These are phyloP conservation scores for Colletotrichum cereale DNA, from an alignment of 2,329 filamentous ascomycete genomes.

Conservation along the genomic window DNA sequence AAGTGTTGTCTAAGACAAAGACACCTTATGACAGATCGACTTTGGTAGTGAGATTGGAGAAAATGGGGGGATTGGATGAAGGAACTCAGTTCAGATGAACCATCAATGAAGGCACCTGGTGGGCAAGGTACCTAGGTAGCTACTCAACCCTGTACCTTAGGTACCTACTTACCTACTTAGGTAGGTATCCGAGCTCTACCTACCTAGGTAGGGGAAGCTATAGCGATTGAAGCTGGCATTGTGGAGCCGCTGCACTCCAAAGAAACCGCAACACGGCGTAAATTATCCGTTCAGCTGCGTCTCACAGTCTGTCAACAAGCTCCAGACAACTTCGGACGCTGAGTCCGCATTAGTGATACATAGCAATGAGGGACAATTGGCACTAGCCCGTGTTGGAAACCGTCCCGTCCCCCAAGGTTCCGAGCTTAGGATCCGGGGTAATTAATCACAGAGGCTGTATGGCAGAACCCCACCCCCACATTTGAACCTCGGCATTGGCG, in stretches of 20 bases:
- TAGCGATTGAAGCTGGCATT: background rate
- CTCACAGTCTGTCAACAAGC: background rate
- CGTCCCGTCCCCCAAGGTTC: conserved; percentile 12
- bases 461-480: conserved; percentile 38
- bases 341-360: conserved; percentile 14
- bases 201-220: background rate
- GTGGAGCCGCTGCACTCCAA: background rate
- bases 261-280: background rate
- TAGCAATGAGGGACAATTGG: background rate
- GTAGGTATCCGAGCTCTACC: too few species aligned
- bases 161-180: background rate
- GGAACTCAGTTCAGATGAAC: background rate
- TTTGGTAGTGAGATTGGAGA: background rate
- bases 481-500: conserved; percentile 41
- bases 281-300: background rate
- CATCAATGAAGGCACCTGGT: background rate
- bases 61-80: background rate
- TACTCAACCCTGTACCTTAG: too few species aligned
- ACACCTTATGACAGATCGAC: background rate
- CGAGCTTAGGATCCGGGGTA: conserved; percentile 36
- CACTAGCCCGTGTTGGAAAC: conserved; percentile 10
- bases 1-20: background rate
- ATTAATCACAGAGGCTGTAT: background rate
- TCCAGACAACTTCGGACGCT: background rate
- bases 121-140: background rate